Conservation (phyloP, 1,139 yeast genomes). For the Taphrina deformans region DNA sequence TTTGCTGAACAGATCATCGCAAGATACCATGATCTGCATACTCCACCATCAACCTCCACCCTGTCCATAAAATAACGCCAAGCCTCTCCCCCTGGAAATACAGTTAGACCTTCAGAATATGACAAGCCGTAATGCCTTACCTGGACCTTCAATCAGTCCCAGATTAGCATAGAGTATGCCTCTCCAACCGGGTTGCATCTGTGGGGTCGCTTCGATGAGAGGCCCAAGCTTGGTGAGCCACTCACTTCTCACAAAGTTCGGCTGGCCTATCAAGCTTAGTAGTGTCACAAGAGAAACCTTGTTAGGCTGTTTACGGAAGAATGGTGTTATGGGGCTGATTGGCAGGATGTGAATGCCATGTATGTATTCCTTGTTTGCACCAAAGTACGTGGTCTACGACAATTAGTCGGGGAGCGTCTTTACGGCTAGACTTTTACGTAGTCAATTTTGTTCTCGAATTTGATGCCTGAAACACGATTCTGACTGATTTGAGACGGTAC, state of each 20-base stretch:
- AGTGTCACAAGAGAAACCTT: no score
- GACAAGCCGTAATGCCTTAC: background rate
- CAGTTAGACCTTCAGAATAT: background rate
- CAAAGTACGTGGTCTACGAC: conserved; percentile 81
- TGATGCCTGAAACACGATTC: conserved; percentile 73
- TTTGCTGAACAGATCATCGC: conserved; percentile 8
- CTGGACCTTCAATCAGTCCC: conserved; percentile 11
- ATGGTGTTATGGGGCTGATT: conserved; percentile 13
- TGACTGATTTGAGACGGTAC: conserved; percentile 59
- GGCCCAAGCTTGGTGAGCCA: background rate
- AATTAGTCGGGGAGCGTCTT: background rate
- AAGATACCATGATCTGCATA: conserved; percentile 6
- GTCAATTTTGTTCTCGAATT: conserved; percentile 55
- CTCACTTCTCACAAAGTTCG: conserved; percentile 1
- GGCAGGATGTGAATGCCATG: conserved; percentile 73
- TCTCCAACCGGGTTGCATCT: conserved; percentile 10
- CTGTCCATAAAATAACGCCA: background rate
- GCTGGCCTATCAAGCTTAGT: background rate
- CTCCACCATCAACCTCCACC: conserved; percentile 8
- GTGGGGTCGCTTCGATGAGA: background rate
- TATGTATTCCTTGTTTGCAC: conserved; percentile 71
- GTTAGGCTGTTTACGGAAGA: no score
- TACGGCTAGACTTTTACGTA: background rate
- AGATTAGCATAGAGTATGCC: conserved; percentile 11
- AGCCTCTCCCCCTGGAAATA: background rate